Percentiles rank a stretch among this genome's conserved stretches.
These are phyloP conservation scores for Panicum hallii DNA, from an alignment of 202 grass and related monocot genomes.

Conservation along the genomic window DNA sequence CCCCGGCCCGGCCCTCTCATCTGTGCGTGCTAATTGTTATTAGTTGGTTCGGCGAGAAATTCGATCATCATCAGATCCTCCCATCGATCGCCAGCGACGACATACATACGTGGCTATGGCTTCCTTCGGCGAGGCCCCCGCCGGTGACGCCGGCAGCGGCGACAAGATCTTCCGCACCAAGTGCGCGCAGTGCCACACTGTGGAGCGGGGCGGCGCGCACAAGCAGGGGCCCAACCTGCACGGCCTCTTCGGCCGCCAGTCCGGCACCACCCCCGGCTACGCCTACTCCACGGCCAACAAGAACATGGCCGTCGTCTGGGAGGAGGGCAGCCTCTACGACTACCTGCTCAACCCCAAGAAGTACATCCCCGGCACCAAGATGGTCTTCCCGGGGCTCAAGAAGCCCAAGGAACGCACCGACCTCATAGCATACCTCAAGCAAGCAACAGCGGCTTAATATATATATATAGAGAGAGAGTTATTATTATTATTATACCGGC, in stretches of 20 bases:
- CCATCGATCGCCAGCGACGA: too few relatives aligned
- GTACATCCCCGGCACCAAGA: slow-evolving; percentile 56
- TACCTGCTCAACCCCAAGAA: slow-evolving; percentile 85
- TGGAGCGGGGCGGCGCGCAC: slow-evolving; percentile 57
- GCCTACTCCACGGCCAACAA: slow-evolving; percentile 78
- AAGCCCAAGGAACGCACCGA: slow-evolving; percentile 60
- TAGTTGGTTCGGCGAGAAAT: too few relatives aligned
- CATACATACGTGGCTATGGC: background rate
- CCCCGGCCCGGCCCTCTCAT: too few relatives aligned
- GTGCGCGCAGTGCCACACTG: slow-evolving; percentile 69
- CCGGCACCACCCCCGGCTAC: slow-evolving; percentile 74
- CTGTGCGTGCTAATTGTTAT: too few relatives aligned
- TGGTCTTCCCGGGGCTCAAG: slow-evolving; percentile 64
- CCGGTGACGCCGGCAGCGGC: slow-evolving; percentile 43
- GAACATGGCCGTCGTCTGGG: slow-evolving; percentile 80
- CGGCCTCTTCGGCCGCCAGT: slow-evolving; percentile 80
- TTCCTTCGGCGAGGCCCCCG: slow-evolving; percentile 53
- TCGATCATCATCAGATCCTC: too few relatives aligned
- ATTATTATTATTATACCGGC: too few relatives aligned
- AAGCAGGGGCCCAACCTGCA: slow-evolving; percentile 71
- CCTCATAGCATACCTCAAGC: slow-evolving; percentile 65
- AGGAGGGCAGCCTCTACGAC: slow-evolving; percentile 70
- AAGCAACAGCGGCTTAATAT: slow-evolving; percentile 42
- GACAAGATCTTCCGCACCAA: slow-evolving; percentile 70
- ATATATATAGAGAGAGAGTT: background rate